These are phyloP conservation scores for Puccinia horiana DNA, from an alignment of 1,284 basidiomycete genomes.

Conservation along the genomic window DNA sequence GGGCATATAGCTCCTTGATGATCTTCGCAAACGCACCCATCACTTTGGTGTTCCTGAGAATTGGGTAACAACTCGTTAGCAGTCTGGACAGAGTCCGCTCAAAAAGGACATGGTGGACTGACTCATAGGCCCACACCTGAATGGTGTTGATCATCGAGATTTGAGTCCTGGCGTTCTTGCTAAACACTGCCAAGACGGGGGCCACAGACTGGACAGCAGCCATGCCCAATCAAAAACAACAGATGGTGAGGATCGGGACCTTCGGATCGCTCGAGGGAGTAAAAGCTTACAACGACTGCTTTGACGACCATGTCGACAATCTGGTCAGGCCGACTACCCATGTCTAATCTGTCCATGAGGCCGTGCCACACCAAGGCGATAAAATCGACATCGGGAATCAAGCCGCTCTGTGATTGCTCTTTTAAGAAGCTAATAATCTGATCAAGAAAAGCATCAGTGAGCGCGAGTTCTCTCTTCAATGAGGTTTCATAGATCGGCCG, in stretches of 20 bases:
- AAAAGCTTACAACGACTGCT: constrained; percentile 70
- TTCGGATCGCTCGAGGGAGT: constrained; percentile 39
- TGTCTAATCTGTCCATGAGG: constrained; percentile 80
- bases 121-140: constrained; percentile 74
- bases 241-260: constrained; percentile 8
- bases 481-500: background rate
- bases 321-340: constrained; percentile 82
- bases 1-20: constrained; percentile 89
- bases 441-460: background rate
- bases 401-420: constrained; percentile 60
- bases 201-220: constrained; percentile 68
- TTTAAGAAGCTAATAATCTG: constrained; percentile 77
- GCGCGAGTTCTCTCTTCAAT: background rate
- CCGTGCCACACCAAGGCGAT: constrained; percentile 87
- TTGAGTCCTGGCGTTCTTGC: constrained; percentile 79
- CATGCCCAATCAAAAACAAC: background rate
- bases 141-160: constrained; percentile 88
- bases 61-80: background rate
- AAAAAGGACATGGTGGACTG: background rate
- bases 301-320: constrained; percentile 79
- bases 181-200: constrained; percentile 83
- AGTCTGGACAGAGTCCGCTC: background rate
- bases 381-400: constrained; percentile 77
- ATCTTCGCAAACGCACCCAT: constrained; percentile 92
- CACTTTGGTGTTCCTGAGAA: constrained; percentile 77